Base-by-base conservation (phyloP, 2,329 filamentous ascomycete species). In the Didymella segeticola region DNA sequence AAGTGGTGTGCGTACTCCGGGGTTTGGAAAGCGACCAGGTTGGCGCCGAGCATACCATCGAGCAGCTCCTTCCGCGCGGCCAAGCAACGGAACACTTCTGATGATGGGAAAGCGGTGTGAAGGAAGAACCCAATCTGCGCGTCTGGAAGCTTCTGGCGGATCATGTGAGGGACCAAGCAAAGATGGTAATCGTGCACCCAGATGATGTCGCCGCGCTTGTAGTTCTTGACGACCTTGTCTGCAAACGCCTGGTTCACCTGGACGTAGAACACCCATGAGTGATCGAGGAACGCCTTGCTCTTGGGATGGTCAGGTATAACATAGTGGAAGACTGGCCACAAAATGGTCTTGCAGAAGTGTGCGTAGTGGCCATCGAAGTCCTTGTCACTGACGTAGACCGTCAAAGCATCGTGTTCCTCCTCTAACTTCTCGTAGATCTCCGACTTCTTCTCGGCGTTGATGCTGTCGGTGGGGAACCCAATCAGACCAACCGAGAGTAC, bases 291-390 rank as follows among this genome's bases (percentile, higher is more conserved):
- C 0, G 93, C 93, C 57, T 98, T 98, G 85, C 92, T 97, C 82
- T 96, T 96, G 22, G 93, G 93, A 71, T 96, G 96, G 72, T 98
- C 95, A 0, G 93, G 95, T 55, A 98, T 96, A 75, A 97, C 93
- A 74, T 98, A 98, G 77, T 98, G 93, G 75, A 98, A 96, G 56
- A 97, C 93, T 1, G 93, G 93, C 93, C 93, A 98, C 6, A 98
- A 82, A 49, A 98, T 96, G 70, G 93, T 91, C 79, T 98, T 98
- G 86, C 93, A 97, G 73, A 95, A 98, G 76, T 97, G 93, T 11
- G 89, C 86, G 71, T 98, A 98, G 76, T 96, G 93, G 1, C 93
- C 92, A 68, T 97, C 89, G 70, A 97, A 92, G 75, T 98, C 93
- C 70, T 89, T 91, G 77, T 98, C 93, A 56, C 86, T 89, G 74